Percentiles rank a stretch among this genome's conserved stretches.
phyloP scores from a whole-genome alignment of 257 asterid species.

The Fraxinus anomala region DNA sequence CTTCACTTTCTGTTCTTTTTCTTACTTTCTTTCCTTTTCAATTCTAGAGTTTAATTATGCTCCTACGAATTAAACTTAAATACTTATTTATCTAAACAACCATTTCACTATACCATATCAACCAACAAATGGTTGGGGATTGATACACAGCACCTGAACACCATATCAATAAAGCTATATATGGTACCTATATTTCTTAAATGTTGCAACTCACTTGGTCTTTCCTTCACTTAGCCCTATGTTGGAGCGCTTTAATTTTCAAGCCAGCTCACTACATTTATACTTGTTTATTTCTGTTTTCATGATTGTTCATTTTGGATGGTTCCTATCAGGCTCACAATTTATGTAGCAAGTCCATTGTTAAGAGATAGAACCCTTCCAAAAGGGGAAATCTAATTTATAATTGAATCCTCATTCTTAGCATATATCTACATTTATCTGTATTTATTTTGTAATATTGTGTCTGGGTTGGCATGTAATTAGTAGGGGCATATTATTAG shows the following conservation, averaged over 20 bases:
- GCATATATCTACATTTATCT: not conserved
- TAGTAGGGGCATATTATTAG: not conserved
- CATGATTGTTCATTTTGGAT: not conserved
- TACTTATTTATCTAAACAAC: too few species aligned
- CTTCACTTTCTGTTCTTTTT: too few species aligned
- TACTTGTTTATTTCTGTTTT: not conserved
- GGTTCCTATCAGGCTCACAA: not conserved
- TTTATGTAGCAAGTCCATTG: not conserved
- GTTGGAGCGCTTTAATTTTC: not conserved
- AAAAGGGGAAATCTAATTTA: not conserved
- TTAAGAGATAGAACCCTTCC: not conserved
- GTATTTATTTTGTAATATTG: not conserved
- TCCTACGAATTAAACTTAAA: too few species aligned
- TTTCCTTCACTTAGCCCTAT: not conserved
- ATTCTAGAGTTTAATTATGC: too few species aligned
- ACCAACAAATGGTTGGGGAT: not conserved
- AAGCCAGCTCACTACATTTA: not conserved
- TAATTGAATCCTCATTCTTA: not conserved
- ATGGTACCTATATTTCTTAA: not conserved
- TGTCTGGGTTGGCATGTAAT: not conserved
- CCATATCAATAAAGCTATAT: slow-evolving; percentile 3
- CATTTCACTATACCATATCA: too few species aligned
- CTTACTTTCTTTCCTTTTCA: too few species aligned
- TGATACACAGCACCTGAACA: not conserved
- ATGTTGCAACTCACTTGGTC: slow-evolving; percentile 7